Evolutionary conservation across 2,329 filamentous ascomycete species (phyloP), one percentile per base, ranked within the genome.

Genomic region (Aspergillus udagawae): DNA sequence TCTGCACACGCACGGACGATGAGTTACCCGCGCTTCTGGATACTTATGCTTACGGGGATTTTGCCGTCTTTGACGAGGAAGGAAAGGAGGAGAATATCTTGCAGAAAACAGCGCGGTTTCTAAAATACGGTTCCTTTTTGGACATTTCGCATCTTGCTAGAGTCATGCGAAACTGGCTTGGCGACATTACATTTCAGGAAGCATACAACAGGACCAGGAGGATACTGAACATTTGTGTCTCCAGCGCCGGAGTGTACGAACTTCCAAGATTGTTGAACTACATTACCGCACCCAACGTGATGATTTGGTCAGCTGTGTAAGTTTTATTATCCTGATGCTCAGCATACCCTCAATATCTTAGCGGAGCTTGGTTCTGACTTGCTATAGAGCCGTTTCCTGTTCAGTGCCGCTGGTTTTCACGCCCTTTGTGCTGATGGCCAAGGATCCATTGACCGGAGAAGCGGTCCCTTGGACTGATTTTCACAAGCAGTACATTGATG

Each of bases 151-250:
- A 96, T 71, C 77, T 97, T 51, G 87, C 85, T 2, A 82, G 87
- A 49, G 91, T 96, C 5, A 94, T 97, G 90, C 84, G 85, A 54
- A 81, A 81, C 32, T 79, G 94, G 67, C 81, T 96, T 7, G 92
- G 92, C 41, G 90, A 97, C 66, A 88, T 96, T 66, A 97, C 93
- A 0, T 97, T 97, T 65, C 90, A 93, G 68, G 93, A 97, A 74
- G 91, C 92, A 0, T 97, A 97, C 77, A 96, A 96, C 70, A 87
- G 92, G n/a, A 96, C 92, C 0, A 85, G 91, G 28, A 85, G 92
- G 57, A 92, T 97, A 60, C 84, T 96, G 68, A 97, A 97, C 71
- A 96, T 97, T 41, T 92, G 90, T 57, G 92, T 97, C 6, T 96
- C 92, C 0, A 91, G 90, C 2, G 89, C 91, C 1, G 91, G 90